phyloP scores from a whole-genome alignment of 2,329 filamentous ascomycete species.

The Alternaria consortialis region DNA sequence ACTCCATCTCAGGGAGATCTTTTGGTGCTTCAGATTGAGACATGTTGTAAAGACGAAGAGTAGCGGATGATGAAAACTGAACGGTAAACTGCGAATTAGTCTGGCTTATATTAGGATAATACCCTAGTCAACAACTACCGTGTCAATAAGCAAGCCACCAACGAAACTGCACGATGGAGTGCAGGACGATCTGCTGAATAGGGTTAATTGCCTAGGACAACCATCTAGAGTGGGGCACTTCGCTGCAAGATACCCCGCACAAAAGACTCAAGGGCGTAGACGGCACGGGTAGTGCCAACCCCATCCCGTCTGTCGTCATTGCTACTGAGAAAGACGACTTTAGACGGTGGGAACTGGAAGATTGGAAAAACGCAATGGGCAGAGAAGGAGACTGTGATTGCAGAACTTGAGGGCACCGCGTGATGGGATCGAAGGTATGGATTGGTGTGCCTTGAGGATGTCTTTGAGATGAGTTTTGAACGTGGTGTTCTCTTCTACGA shows the following conservation, averaged over 20 bases:
- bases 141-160: slow-evolving; percentile 4
- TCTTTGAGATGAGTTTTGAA: neutral
- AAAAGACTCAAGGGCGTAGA: neutral
- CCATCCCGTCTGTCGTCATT: slow-evolving; percentile 2
- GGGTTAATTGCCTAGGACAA: neutral
- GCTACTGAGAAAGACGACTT: neutral
- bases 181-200: neutral
- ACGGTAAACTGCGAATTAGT: neutral
- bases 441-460: neutral
- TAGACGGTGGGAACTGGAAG: neutral
- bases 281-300: neutral
- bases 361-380: neutral
- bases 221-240: slow-evolving; percentile 4
- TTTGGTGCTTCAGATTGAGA: slow-evolving; percentile 21
- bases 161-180: neutral
- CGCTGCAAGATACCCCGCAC: slow-evolving; percentile 11
- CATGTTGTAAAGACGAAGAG: neutral
- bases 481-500: neutral
- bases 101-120: neutral
- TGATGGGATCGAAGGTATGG: neutral
- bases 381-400: neutral
- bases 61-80: neutral
- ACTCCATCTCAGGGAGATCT: slow-evolving; percentile 67
- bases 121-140: neutral
- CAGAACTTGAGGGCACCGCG: neutral